Percentiles rank a stretch among this genome's conserved stretches.
Conservation (phyloP, 345 rosid species). For the Gynandropsis gynandra region DNA sequence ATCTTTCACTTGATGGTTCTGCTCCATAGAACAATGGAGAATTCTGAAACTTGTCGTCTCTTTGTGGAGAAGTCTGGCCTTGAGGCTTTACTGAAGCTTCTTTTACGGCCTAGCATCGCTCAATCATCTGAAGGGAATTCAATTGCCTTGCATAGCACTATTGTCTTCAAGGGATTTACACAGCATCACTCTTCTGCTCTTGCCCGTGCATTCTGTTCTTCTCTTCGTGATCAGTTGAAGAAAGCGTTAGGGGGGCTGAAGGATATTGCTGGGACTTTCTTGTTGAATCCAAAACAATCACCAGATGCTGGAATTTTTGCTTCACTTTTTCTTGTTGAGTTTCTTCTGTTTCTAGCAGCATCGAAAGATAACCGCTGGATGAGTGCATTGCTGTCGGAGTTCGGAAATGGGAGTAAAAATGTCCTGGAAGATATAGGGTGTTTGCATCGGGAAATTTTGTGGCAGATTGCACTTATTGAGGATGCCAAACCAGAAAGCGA, state of each 20-base stretch:
- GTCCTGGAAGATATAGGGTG: conserved; percentile 78
- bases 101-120: conserved; percentile 73
- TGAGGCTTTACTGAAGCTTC: conserved; percentile 80
- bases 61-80: conserved; percentile 96
- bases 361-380: conserved; percentile 95
- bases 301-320: conserved; percentile 63
- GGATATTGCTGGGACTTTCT: conserved; percentile 48
- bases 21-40: conserved; percentile 92
- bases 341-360: conserved; percentile 86
- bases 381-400: conserved; percentile 78
- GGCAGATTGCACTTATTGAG: conserved; percentile 84
- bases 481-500: conserved; percentile 61
- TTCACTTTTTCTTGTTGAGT: conserved; percentile 82
- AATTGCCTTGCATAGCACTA: conserved; percentile 90
- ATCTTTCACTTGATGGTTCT: conserved; percentile 89
- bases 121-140: conserved; percentile 95
- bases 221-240: conserved; percentile 69
- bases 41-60: conserved; percentile 81
- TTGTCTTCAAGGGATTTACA: conserved; percentile 94
- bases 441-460: conserved; percentile 80
- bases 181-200: conserved; percentile 89
- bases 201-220: conserved; percentile 78
- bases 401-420: conserved; percentile 73
- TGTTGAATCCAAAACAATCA: conserved; percentile 55
- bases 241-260: conserved; percentile 57